A percentile compares a stretch with the other conserved stretches of the same genome.
phyloP scores from a whole-genome alignment of 2,329 filamentous ascomycete species.

The Peltaster fructicola region DNA sequence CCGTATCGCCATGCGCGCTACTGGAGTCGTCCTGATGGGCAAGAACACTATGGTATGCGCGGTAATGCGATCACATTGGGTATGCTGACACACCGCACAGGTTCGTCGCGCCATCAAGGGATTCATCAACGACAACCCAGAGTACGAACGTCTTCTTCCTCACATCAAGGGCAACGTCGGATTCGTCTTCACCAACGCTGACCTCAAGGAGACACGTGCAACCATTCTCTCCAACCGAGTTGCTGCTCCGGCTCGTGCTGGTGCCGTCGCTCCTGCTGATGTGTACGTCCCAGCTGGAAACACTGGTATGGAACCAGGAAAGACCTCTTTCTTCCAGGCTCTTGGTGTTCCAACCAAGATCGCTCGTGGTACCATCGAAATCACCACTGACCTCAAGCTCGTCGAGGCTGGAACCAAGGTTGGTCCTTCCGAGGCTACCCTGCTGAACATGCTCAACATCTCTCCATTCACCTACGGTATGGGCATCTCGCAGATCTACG shows the following conservation, averaged over 20 bases:
- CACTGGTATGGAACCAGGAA: slow-evolving; percentile 99
- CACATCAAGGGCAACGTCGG: slow-evolving; percentile 95
- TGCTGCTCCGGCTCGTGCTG: slow-evolving; percentile 91
- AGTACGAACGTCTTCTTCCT: slow-evolving; percentile 96
- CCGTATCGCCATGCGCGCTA: slow-evolving; percentile 70
- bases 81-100: slow-evolving; percentile 24
- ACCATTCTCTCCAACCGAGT: slow-evolving; percentile 96
- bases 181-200: slow-evolving; percentile 98
- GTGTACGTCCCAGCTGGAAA: slow-evolving; percentile 95
- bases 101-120: slow-evolving; percentile 94
- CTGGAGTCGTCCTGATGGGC: slow-evolving; percentile 96
- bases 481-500: slow-evolving; percentile 91
- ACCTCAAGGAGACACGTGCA: slow-evolving; percentile 82
- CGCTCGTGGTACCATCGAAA: slow-evolving; percentile 99
- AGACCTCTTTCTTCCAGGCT: slow-evolving; percentile 99
- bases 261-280: slow-evolving; percentile 83
- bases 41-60: slow-evolving; percentile 98
- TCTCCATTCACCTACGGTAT: slow-evolving; percentile 99
- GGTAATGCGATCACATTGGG: no score
- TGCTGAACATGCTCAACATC: slow-evolving; percentile 99
- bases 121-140: slow-evolving; percentile 75
- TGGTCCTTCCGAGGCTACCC: slow-evolving; percentile 93
- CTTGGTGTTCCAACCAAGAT: slow-evolving; percentile 99
- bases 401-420: slow-evolving; percentile 86
- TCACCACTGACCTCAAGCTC: slow-evolving; percentile 93